These are phyloP conservation scores for Comarum palustre DNA, from an alignment of 306 rosid genomes.

Conservation along the genomic window DNA sequence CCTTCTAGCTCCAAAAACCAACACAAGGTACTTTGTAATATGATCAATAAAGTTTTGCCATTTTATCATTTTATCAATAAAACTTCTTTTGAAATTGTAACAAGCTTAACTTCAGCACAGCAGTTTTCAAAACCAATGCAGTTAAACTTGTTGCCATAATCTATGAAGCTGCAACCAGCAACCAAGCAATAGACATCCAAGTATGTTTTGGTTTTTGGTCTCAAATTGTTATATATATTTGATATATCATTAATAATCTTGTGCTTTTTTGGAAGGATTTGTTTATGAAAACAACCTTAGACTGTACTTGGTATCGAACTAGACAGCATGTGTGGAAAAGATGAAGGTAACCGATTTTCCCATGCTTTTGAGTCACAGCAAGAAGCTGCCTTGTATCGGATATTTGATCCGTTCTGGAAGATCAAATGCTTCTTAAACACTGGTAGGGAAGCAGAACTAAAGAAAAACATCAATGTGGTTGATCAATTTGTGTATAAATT, in stretches of 20 bases:
- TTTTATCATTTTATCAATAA: no score
- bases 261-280: conserved; percentile 5
- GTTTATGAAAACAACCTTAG: conserved; percentile 19
- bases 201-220: no score
- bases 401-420: conserved; percentile 15
- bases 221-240: background rate
- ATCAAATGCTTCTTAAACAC: conserved; percentile 21
- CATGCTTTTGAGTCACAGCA: conserved; percentile 19
- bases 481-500: conserved; percentile 13
- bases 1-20: no score
- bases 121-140: no score
- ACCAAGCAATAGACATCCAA: no score
- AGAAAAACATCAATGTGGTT: conserved; percentile 6
- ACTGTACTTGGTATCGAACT: conserved; percentile 19
- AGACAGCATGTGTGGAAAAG: conserved; percentile 13
- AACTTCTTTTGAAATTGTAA: no score
- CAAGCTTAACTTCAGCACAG: no score
- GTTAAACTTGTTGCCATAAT: no score
- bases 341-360: conserved; percentile 17
- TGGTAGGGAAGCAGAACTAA: conserved; percentile 25
- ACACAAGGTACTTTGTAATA: no score
- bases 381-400: background rate
- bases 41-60: no score
- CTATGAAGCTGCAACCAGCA: no score
- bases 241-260: background rate